Conservation (phyloP, 1,284 basidiomycete species). For the Moniliophthora roreri region DNA sequence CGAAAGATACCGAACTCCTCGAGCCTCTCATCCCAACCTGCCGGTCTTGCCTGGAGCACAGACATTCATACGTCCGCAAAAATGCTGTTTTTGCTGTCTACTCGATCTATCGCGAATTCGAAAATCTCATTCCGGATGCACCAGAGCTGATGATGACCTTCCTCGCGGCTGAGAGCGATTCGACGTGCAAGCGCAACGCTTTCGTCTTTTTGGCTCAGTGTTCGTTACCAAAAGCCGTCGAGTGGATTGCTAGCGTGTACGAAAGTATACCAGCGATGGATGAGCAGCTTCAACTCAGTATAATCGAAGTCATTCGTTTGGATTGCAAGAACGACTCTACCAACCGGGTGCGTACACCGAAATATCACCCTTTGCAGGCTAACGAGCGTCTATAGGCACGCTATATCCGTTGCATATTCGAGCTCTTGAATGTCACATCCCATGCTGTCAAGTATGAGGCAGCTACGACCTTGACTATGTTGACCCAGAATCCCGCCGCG, state of each 20-base stretch:
- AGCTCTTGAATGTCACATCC: conserved; percentile 89
- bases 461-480: conserved; percentile 90
- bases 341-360: conserved; percentile 61
- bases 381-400: conserved; percentile 54
- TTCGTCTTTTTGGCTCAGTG: conserved; percentile 93
- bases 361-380: conserved; percentile 9
- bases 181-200: conserved; percentile 96
- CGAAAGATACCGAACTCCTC: conserved; percentile 91
- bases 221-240: conserved; percentile 88
- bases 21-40: conserved; percentile 96
- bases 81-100: conserved; percentile 97
- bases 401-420: conserved; percentile 94
- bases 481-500: conserved; percentile 95
- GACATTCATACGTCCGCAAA: conserved; percentile 98
- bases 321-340: conserved; percentile 87
- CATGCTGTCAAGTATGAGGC: conserved; percentile 99
- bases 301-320: conserved; percentile 92
- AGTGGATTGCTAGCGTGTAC: conserved; percentile 86
- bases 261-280: conserved; percentile 87
- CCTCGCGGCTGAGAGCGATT: conserved; percentile 95
- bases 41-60: conserved; percentile 94
- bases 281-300: conserved; percentile 93
- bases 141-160: conserved; percentile 97
- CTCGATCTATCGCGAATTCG: conserved; percentile 92
- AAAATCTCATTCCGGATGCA: conserved; percentile 94